Evolutionary conservation across 148 eudicot species (phyloP), one percentile per base, ranked within the genome.

Genomic region (Euryodendron excelsum): DNA sequence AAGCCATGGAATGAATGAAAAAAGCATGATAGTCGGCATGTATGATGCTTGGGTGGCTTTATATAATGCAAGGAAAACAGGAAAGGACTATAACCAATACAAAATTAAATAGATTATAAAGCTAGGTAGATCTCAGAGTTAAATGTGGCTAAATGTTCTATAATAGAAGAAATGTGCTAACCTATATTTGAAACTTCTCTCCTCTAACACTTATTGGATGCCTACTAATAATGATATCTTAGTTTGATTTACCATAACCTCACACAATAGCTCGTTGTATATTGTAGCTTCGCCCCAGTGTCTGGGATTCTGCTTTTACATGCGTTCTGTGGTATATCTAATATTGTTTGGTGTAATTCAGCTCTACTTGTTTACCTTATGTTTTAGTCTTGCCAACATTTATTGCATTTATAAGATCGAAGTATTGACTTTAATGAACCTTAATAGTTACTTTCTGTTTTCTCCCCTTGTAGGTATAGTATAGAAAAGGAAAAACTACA

Each of bases 141-240:
- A 71, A 52, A 70, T 70, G 18, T 17, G 25, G 56, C 56, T 52
- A 28, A 50, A 48, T 15, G 69, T 34, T 65, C 69, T 71, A 48
- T 52, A 45, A 17, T 28, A 1, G 21, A 30, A 4, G 28, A 69
- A 1, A n/a, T 18, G 41, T 9, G 4, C 76, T 17, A 28, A 47
- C 17, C 53, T 36, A 34, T 28, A 52, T 34, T 17, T 71, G 39
- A 53, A 33, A 21, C 31, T 34, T 5, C 30, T 72, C 45, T 21
- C 21, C 10, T 52, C 10, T 34, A 33, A 33, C 7, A 15, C 18
- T 52, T 39, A 0, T 10, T 41, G 3, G 23, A 69, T 52, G 27
- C 13, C 23, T 20, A 25, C 4, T 69, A 27, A 28, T 68, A 41
- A 11, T 20, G 8, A 0, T 41, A 41, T 41, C 45, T 41, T 41